Base-by-base conservation (phyloP, 2,329 filamentous ascomycete species). In the Penicillium vulpinum region DNA sequence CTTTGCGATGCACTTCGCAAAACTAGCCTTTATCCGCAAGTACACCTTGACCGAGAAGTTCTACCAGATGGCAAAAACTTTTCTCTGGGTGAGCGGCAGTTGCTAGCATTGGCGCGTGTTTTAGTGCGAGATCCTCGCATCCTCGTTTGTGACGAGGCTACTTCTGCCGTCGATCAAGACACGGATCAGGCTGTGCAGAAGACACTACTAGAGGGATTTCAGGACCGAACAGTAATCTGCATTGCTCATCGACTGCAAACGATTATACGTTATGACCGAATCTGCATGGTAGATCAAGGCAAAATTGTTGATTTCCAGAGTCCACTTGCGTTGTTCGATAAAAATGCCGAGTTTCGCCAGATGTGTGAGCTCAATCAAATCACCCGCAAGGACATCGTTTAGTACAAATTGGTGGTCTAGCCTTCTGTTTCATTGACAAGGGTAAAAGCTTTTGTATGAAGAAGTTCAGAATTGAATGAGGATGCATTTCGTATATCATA, bases 401-500 rank as follows among this genome's bases (percentile, higher is more conserved):
- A 39, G 36, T 39, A 13, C 10, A 1, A n/a, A 39, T 13, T 11
- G 3, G 18, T 21, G n/a, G 10, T 21, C 36, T 39, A 13, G 2
- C 18, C 18, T 39, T 21, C 18, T 21, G 18, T 21, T 21, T 38
- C n/a, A n/a, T n/a, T n/a, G n/a, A n/a, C n/a, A n/a, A n/a, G n/a
- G n/a, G n/a, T 22, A 40, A 16, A 24, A 16, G 13, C 0, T 24
- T 11, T 16, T 35, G 13, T 24, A 24, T 16, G 10, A 4, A 41
- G 16, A 24, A 29, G 11, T 3, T 39, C 13, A 7, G 5, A 22
- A 15, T 26, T 24, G 26, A 50, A 28, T 9, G 22, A 29, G 26
- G 21, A 51, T 33, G 41, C 31, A 39, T 40, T 53, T 46, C 51
- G 15, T 54, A 40, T 54, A 33, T 54, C 49, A 35, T 51, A 22